A percentile compares a stretch with the other conserved stretches of the same genome.
Evolutionary conservation across 2,329 filamentous ascomycete species (phyloP).

Genomic region (Cladophialophora carrionii): DNA sequence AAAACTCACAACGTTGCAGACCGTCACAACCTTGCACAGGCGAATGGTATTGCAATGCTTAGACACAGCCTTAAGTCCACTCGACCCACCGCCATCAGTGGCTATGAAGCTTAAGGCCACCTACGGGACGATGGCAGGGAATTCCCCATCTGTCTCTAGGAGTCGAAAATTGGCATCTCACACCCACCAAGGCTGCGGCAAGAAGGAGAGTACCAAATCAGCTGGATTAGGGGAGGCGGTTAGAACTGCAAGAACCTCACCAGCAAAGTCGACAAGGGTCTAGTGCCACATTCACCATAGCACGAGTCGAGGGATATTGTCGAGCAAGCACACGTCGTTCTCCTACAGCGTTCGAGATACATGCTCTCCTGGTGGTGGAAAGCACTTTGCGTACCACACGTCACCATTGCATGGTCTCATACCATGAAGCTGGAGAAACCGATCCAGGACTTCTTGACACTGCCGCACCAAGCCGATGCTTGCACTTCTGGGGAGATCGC

Average conservation of each 20-base stretch:
- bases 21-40: not conserved
- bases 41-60: not conserved
- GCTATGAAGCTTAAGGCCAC: not conserved
- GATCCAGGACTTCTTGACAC: slow-evolving; percentile 10
- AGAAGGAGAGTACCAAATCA: not conserved
- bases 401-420: not conserved
- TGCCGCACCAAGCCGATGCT: not conserved
- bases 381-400: slow-evolving; percentile 4
- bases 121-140: not conserved
- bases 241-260: not conserved
- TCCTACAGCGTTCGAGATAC: not conserved
- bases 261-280: not conserved
- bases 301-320: too few relatives aligned
- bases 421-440: slow-evolving; percentile 10
- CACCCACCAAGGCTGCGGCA: not conserved
- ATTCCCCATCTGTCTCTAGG: not conserved
- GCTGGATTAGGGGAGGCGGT: not conserved
- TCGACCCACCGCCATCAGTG: not conserved
- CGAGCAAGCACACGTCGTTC: not conserved
- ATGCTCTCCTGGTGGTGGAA: not conserved
- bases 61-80: not conserved
- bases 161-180: not conserved
- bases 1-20: not conserved
- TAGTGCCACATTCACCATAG: too few relatives aligned
- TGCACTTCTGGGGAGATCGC: not conserved